Evolutionary conservation across 257 asterid species (phyloP).

Genomic region (Penstemon newberryi): DNA sequence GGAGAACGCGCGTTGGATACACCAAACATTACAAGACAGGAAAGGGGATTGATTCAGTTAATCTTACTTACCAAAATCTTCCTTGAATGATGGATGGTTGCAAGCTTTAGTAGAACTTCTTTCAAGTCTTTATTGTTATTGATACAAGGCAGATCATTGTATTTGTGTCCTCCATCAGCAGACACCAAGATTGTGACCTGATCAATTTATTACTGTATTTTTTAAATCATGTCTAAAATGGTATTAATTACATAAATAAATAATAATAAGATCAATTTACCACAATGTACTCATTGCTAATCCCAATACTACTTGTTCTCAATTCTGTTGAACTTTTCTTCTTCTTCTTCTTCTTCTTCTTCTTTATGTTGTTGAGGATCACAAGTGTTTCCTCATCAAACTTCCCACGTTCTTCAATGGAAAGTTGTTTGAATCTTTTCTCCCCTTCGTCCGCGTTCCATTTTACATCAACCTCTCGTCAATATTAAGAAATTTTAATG

Average conservation of each 20-base stretch:
- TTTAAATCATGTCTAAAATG: background rate
- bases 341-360: constrained; percentile 17
- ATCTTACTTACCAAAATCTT: constrained; percentile 58
- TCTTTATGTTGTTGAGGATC: constrained; percentile 79
- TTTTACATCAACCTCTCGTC: constrained; percentile 76
- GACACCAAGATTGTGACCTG: constrained; percentile 93
- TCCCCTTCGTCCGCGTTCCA: constrained; percentile 77
- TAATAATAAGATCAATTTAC: constrained; percentile 28
- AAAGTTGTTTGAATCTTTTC: constrained; percentile 72
- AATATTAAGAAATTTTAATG: constrained; percentile 18
- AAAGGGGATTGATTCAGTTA: too few species aligned
- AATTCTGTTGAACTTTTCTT: constrained; percentile 51
- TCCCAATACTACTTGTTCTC: constrained; percentile 49
- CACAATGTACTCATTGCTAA: constrained; percentile 93
- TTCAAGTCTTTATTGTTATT: constrained; percentile 74
- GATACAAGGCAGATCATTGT: constrained; percentile 46
- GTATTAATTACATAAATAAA: background rate
- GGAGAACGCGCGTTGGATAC: background rate
- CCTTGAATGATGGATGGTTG: constrained; percentile 69
- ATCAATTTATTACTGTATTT: background rate
- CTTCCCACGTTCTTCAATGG: constrained; percentile 94
- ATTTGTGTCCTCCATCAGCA: constrained; percentile 75
- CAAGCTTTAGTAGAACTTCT: constrained; percentile 85
- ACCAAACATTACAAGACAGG: background rate
- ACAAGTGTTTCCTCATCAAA: constrained; percentile 98